Conservation (phyloP, 495 filamentous ascomycete species). For the Parathielavia appendiculata region DNA sequence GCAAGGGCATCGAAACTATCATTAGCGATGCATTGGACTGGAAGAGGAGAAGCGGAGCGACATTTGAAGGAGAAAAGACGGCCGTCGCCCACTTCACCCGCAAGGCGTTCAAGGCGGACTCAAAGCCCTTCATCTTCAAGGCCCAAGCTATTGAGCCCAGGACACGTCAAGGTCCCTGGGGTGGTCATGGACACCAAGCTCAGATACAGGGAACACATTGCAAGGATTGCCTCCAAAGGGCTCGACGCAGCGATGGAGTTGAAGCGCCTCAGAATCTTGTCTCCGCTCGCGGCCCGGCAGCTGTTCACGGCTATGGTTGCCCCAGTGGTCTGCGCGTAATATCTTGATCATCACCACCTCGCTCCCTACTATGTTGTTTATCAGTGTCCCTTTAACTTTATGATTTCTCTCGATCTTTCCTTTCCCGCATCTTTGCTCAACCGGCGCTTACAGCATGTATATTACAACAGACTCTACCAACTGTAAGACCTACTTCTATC, state of each 20-base stretch:
- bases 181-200: background rate
- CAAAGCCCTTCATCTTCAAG: conserved; percentile 1
- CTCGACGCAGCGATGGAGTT: background rate
- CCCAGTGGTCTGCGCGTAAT: too few species aligned
- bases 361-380: too few species aligned
- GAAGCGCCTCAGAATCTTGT: background rate
- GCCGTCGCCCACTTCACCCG: background rate
- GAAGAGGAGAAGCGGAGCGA: too few species aligned
- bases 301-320: background rate
- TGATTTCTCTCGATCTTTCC: too few species aligned
- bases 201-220: background rate
- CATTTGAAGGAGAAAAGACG: background rate
- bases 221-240: background rate
- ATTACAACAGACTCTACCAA: too few species aligned
- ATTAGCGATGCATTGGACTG: background rate
- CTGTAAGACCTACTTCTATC: background rate
- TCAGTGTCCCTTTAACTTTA: too few species aligned
- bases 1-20: background rate
- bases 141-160: too few species aligned
- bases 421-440: too few species aligned
- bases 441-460: too few species aligned
- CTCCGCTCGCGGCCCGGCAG: background rate
- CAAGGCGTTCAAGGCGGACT: background rate
- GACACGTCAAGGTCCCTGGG: background rate
- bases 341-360: too few species aligned